phyloP scores from a whole-genome alignment of 768 basidiomycete species.

The Tylopilus intermedius region DNA sequence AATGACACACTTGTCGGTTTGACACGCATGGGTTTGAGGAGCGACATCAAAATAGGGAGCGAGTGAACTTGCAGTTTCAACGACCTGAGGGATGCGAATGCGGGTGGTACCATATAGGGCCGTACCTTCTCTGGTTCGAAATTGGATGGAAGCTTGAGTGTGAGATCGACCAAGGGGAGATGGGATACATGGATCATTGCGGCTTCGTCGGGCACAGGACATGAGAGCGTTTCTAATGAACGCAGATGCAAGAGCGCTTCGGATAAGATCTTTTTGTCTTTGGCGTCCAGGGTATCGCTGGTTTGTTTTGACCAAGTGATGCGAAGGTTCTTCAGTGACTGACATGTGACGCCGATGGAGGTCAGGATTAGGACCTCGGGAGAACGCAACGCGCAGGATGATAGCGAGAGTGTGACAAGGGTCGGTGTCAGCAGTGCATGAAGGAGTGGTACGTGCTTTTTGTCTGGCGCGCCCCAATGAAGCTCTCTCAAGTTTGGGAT shows the following conservation, averaged over 20 bases:
- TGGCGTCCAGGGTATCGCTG: conserved; percentile 2
- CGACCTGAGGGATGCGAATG: conserved; percentile 12
- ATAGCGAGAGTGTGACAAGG: conserved; percentile 15
- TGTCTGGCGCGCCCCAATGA: conserved; percentile 14
- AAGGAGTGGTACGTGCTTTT: conserved; percentile 18
- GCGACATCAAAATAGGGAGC: conserved; percentile 20
- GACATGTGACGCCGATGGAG: conserved; percentile 20
- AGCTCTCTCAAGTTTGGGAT: conserved; percentile 20
- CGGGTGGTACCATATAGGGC: conserved; percentile 10
- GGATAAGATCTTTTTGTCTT: conserved; percentile 20
- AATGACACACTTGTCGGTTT: conserved; percentile 16
- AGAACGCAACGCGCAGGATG: conserved; percentile 4
- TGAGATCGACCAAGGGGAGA: conserved; percentile 17
- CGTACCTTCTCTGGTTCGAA: conserved; percentile 13
- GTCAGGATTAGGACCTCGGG: conserved; percentile 18
- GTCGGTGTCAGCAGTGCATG: conserved; percentile 21
- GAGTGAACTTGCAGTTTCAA: conserved; percentile 6
- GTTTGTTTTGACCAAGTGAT: background rate
- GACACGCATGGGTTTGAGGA: conserved; percentile 18
- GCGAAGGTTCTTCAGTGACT: conserved; percentile 12
- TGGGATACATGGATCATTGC: conserved; percentile 24
- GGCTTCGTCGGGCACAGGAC: conserved; percentile 16
- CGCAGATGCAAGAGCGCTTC: conserved; percentile 17
- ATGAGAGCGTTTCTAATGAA: conserved; percentile 14
- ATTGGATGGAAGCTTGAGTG: conserved; percentile 12